Percentiles rank a stretch among this genome's conserved stretches.
These are phyloP conservation scores for Echium plantagineum DNA, from an alignment of 257 asterid species.

Conservation along the genomic window DNA sequence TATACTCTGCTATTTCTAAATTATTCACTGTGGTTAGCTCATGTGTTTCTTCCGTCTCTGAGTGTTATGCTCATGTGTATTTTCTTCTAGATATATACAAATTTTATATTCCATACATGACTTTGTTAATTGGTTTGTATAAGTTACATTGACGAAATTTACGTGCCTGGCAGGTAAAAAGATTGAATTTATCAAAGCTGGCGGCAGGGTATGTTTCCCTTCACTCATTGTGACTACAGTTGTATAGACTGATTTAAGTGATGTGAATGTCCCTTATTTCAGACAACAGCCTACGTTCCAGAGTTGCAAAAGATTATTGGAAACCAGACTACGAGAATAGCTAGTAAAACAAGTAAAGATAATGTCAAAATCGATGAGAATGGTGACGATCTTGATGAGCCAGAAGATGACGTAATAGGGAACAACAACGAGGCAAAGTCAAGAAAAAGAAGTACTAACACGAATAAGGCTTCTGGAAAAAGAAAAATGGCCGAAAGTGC, in stretches of 20 bases:
- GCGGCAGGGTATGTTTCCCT: constrained; percentile 71
- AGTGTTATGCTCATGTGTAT: neutral
- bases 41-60: neutral
- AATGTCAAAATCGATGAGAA: constrained; percentile 12
- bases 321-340: constrained; percentile 43
- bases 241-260: constrained; percentile 2
- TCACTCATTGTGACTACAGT: constrained; percentile 5
- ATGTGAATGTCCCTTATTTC: constrained; percentile 13
- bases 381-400: constrained; percentile 26
- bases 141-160: constrained; percentile 3
- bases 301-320: constrained; percentile 73
- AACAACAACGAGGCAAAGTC: constrained; percentile 18
- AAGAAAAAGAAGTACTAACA: constrained; percentile 24
- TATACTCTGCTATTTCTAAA: neutral
- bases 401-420: constrained; percentile 26
- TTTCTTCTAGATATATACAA: neutral
- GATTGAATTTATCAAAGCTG: constrained; percentile 81
- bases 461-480: constrained; percentile 28
- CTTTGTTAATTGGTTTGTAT: constrained; percentile 4
- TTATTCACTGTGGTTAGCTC: neutral
- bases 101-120: neutral
- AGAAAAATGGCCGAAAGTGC: constrained; percentile 21
- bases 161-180: constrained; percentile 57
- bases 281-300: constrained; percentile 93
- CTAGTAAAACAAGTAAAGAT: constrained; percentile 23